Percentiles rank a stretch among this genome's conserved stretches.
Evolutionary conservation across 495 filamentous ascomycete species (phyloP).

Genomic region (Penicillium herquei): DNA sequence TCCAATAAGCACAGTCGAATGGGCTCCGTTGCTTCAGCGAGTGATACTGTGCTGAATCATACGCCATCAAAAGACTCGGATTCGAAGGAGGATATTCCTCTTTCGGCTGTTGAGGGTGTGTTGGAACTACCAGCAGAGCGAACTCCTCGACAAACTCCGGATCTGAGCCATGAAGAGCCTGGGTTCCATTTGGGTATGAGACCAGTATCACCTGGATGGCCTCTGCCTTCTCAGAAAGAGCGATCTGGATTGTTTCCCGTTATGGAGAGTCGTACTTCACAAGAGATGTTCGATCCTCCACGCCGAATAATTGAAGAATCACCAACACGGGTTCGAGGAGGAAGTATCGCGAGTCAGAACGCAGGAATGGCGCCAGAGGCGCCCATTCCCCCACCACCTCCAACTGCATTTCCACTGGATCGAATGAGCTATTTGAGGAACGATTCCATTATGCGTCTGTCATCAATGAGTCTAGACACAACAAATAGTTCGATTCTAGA

Average conservation of each 20-base stretch:
- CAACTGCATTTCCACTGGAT: constrained; percentile 34
- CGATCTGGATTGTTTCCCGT: constrained; percentile 28
- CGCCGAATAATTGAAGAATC: constrained; percentile 26
- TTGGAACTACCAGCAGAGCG: constrained; percentile 42
- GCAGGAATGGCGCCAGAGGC: constrained; percentile 40
- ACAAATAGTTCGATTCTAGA: constrained; percentile 52
- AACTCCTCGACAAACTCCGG: constrained; percentile 43
- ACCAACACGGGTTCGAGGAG: constrained; percentile 29
- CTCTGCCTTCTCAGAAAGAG: constrained; percentile 23
- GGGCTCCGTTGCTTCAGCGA: constrained; percentile 33
- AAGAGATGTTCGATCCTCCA: constrained; percentile 12
- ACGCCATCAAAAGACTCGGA: constrained; percentile 13
- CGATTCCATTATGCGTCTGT: constrained; percentile 39
- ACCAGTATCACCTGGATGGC: constrained; percentile 35
- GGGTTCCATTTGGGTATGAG: constrained; percentile 31
- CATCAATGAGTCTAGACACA: constrained; percentile 46
- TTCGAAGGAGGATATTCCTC: constrained; percentile 32
- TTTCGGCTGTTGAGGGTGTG: constrained; percentile 41
- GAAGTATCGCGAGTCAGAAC: constrained; percentile 41
- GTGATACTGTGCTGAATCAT: constrained; percentile 18
- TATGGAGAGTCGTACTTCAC: constrained; percentile 18
- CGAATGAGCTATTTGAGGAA: constrained; percentile 40
- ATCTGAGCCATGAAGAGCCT: constrained; percentile 26
- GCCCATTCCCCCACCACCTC: constrained; percentile 46
- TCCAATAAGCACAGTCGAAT: constrained; percentile 22